phyloP scores from a whole-genome alignment of 2,329 filamentous ascomycete genomes.

The Fusarium sp. region DNA sequence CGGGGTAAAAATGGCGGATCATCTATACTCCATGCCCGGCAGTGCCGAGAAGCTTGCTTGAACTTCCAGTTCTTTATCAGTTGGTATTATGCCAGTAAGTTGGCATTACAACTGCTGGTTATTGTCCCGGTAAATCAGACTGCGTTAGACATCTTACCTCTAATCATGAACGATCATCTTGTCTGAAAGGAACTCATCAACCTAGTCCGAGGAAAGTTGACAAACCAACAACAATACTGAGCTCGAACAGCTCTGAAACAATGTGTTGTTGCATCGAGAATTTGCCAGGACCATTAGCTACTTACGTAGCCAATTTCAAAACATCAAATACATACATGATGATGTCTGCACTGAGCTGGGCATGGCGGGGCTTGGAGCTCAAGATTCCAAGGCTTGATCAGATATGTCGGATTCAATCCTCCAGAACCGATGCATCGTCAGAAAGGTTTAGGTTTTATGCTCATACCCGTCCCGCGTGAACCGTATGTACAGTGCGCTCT shows the following conservation, averaged over 20 bases:
- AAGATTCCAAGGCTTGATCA: slow-evolving; percentile 22
- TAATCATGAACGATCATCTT: neutral
- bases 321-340: neutral
- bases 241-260: neutral
- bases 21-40: slow-evolving; percentile 43
- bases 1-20: slow-evolving; percentile 44
- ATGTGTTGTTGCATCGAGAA: neutral
- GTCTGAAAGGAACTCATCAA: neutral
- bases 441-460: neutral
- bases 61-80: neutral
- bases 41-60: neutral
- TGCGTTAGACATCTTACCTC: neutral
- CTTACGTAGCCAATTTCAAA: neutral
- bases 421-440: neutral
- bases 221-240: neutral
- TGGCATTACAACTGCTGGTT: neutral
- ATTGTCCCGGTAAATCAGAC: neutral
- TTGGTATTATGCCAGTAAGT: neutral
- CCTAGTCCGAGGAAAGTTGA: neutral
- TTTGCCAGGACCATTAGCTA: neutral
- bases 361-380: slow-evolving; percentile 11
- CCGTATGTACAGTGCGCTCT: neutral
- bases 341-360: neutral
- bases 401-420: slow-evolving; percentile 4
- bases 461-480: neutral